Evolutionary conservation across 805 yeast genomes (phyloP).

Genomic region (Saturnispora bothae): DNA sequence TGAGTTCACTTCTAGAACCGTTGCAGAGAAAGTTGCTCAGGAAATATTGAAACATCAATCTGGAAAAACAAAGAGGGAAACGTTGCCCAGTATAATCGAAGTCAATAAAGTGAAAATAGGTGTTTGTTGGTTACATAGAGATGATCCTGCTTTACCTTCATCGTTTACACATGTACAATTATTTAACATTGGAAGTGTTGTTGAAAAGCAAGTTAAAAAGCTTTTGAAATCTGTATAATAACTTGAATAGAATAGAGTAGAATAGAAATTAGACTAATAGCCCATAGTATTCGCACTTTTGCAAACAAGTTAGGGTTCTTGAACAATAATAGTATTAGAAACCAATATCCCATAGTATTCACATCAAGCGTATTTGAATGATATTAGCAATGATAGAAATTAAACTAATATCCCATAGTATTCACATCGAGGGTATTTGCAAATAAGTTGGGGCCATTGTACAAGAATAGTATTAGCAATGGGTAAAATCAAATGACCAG

Average conservation of each 20-base stretch:
- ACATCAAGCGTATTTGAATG: constrained; percentile 47
- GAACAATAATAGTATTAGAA: too few relatives aligned
- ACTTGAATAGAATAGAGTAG: too few relatives aligned
- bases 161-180: constrained; percentile 36
- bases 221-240: too few relatives aligned
- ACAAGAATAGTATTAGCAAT: constrained; percentile 72
- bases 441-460: constrained; percentile 69
- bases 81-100: constrained; percentile 23
- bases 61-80: background rate
- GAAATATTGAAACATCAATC: constrained; percentile 18
- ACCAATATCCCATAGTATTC: constrained; percentile 75
- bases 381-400: too few relatives aligned
- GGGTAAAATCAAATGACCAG: constrained; percentile 64
- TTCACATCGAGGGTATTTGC: constrained; percentile 48
- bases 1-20: constrained; percentile 35
- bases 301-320: too few relatives aligned
- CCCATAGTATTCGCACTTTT: too few relatives aligned
- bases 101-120: constrained; percentile 37
- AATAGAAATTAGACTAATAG: constrained; percentile 29
- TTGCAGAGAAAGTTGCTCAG: constrained; percentile 38
- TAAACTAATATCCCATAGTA: constrained; percentile 57
- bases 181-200: constrained; percentile 38
- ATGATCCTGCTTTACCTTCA: constrained; percentile 15
- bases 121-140: constrained; percentile 36
- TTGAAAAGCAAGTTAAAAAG: constrained; percentile 42